Base-by-base conservation (phyloP, 1,284 basidiomycete species). In the Porphyrellus sp. region DNA sequence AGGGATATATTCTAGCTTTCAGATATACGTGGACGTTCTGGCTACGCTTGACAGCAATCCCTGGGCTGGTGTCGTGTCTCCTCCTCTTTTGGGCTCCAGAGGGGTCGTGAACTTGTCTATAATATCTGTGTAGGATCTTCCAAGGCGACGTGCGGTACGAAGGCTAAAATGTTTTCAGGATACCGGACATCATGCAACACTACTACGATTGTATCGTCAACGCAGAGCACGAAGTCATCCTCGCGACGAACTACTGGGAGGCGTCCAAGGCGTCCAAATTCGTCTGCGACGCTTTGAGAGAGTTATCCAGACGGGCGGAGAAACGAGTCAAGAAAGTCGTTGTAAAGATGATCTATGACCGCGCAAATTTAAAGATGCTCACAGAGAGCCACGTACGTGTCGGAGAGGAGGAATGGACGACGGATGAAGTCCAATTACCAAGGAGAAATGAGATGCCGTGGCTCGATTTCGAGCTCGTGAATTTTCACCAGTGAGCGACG, bases 291-390 rank as follows among this genome's bases (percentile, higher is more conserved):
- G 80, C 81, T 0, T 69, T 88, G 9, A 72, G 72, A 18, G 80
- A 84, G 53, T 72, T 88, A 13, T 82, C 80, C 13, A 73, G 69
- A 34, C 68, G 78, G 12, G 70, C 74, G 7, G 75, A 77, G 58
- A 71, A 73, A 35, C 72, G 74, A 4, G 73, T 74, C 1, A 69
- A 63, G 46, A 79, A 76, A 57, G 75, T 84, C n/a, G 73, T 86
- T 42, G 72, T 81, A 51, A 80, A 81, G 61, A 65, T 88, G 62
- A 80, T 86, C 63, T 88, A 86, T 68, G 85, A 88, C 61, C 77
- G 85, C 58, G 86, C 85, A 1, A 80, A 77, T 42, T 71, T 78
- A 57, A 77, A 79, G 63, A 82, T 83, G 67, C 61, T 82, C 23
- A 61, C 73, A 57, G 79, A 83, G 54, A 77, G 80, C 42, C 86